Evolutionary conservation across 768 basidiomycete genomes (phyloP).

Genomic region (Amanita muscaria): DNA sequence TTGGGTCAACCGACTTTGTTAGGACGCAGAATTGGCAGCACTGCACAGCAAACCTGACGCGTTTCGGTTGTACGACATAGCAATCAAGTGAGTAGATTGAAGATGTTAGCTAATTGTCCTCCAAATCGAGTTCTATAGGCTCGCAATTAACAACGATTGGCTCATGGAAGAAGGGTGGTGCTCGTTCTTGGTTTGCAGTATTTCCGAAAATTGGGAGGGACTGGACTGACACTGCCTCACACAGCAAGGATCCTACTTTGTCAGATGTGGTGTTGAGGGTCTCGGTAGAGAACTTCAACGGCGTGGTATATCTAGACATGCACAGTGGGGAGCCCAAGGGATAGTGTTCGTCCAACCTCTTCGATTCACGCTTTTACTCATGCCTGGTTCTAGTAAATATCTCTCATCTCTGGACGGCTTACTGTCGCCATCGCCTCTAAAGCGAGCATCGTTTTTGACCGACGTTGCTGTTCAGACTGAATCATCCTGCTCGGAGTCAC

Average conservation of each 20-base stretch:
- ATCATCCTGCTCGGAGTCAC: constrained; percentile 20
- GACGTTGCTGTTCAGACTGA: constrained; percentile 64
- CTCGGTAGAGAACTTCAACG: constrained; percentile 61
- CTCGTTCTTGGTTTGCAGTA: constrained; percentile 43
- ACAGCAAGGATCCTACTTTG: constrained; percentile 65
- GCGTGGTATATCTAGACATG: constrained; percentile 54
- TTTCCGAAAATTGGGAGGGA: not conserved
- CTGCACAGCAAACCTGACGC: constrained; percentile 47
- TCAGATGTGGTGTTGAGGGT: constrained; percentile 54
- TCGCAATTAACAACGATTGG: constrained; percentile 63
- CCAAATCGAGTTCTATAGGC: constrained; percentile 23
- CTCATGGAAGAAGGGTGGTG: constrained; percentile 65
- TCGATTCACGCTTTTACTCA: not conserved
- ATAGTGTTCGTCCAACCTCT: constrained; percentile 42
- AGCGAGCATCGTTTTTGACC: constrained; percentile 45
- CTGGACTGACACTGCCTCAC: constrained; percentile 7
- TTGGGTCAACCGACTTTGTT: not conserved
- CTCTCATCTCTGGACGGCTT: constrained; percentile 38
- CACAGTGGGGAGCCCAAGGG: constrained; percentile 67
- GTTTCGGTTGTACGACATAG: constrained; percentile 59
- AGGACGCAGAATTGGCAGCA: constrained; percentile 69
- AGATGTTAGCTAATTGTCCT: not conserved
- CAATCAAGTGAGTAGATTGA: constrained; percentile 43
- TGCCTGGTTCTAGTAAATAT: constrained; percentile 30
- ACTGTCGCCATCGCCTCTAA: constrained; percentile 38